Conservation (phyloP, 176 grass and related monocot genomes). For the Phoenix dactylifera region DNA sequence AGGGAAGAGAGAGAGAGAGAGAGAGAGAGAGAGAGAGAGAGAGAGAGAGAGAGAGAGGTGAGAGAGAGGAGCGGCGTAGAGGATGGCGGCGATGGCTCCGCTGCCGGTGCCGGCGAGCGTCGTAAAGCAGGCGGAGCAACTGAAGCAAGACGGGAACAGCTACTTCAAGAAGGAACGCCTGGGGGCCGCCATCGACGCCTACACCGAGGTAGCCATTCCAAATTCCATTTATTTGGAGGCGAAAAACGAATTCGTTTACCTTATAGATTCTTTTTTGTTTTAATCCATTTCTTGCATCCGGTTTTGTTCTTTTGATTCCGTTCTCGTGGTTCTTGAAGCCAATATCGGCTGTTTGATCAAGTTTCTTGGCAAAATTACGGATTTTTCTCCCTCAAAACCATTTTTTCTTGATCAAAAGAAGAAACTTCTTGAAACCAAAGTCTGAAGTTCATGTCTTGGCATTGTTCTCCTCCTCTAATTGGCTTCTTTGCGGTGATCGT, state of each 20-base stretch:
- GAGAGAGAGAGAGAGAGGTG: neutral
- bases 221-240: neutral
- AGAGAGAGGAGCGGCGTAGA: neutral
- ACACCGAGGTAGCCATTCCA: constrained; percentile 47
- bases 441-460: too few relatives aligned
- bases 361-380: too few relatives aligned
- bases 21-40: neutral
- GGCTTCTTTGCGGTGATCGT: neutral
- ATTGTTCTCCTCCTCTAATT: too few relatives aligned
- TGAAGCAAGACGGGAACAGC: constrained; percentile 66
- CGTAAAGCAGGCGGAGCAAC: constrained; percentile 55
- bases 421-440: too few relatives aligned
- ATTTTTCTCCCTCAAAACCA: too few relatives aligned
- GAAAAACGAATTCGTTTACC: neutral
- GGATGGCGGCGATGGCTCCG: constrained; percentile 39
- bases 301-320: too few relatives aligned
- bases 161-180: constrained; percentile 81
- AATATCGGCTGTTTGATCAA: too few relatives aligned
- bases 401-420: too few relatives aligned
- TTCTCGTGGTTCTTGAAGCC: too few relatives aligned
- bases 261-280: neutral
- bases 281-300: neutral
- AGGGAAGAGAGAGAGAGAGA: neutral
- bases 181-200: constrained; percentile 84
- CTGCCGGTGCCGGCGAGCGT: constrained; percentile 27